phyloP scores from a whole-genome alignment of 2,329 filamentous ascomycete species.

The Xylaria sp. region DNA sequence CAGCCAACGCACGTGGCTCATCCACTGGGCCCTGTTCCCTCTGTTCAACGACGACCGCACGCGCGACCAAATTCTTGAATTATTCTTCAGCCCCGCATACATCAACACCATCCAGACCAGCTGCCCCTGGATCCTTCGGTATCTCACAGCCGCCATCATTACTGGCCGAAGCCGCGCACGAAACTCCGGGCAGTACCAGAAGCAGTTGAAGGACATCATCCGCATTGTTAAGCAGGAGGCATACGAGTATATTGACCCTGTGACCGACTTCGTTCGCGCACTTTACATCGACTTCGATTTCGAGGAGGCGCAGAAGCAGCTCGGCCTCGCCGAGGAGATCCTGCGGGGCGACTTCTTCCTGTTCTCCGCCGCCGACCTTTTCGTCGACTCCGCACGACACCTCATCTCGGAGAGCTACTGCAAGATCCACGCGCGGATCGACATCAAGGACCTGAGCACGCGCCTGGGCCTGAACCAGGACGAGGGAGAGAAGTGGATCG shows the following conservation, averaged over 20 bases:
- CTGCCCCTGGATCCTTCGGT: constrained; percentile 95
- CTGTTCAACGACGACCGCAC: constrained; percentile 97
- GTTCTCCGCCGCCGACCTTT: constrained; percentile 77
- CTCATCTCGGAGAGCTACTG: constrained; percentile 99
- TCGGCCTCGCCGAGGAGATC: constrained; percentile 86
- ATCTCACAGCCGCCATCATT: constrained; percentile 91
- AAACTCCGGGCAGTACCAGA: constrained; percentile 88
- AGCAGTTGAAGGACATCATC: constrained; percentile 96
- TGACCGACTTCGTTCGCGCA: constrained; percentile 95
- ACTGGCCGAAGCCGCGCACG: constrained; percentile 82
- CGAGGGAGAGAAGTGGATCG: constrained; percentile 99
- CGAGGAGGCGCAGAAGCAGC: constrained; percentile 90
- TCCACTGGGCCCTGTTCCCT: constrained; percentile 98
- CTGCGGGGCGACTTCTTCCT: constrained; percentile 96
- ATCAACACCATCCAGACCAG: constrained; percentile 99
- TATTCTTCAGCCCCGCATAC: constrained; percentile 95
- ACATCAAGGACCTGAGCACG: constrained; percentile 93
- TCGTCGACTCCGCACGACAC: constrained; percentile 92
- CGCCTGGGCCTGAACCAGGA: constrained; percentile 90
- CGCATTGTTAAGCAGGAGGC: constrained; percentile 95
- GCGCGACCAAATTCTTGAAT: constrained; percentile 87
- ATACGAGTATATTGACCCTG: constrained; percentile 95
- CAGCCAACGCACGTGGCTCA: constrained; percentile 93
- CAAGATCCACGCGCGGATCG: constrained; percentile 99
- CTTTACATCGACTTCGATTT: constrained; percentile 97